Conservation (phyloP, 208 protist species). For the Trypanosoma scelopori region DNA sequence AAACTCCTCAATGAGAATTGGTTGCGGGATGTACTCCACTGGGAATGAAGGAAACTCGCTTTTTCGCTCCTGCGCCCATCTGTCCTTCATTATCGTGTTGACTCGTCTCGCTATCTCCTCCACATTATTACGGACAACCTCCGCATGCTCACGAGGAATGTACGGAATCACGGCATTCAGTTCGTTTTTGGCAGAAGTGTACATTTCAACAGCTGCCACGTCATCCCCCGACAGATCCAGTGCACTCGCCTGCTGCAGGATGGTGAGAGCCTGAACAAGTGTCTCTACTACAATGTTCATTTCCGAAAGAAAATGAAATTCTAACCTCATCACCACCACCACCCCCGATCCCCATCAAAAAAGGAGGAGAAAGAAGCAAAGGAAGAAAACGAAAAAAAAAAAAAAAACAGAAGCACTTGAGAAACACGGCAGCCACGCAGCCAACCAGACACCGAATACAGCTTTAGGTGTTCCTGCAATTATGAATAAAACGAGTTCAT, state of each 20-base stretch:
- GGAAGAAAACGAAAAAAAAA: constrained; percentile 30
- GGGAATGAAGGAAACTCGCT: constrained; percentile 59
- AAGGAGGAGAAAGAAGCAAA: constrained; percentile 11
- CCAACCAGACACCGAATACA: constrained; percentile 9
- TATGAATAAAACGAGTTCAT: constrained; percentile 18
- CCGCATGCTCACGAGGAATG: constrained; percentile 47
- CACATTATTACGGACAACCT: constrained; percentile 50
- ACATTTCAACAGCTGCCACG: constrained; percentile 69
- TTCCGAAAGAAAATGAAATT: neutral
- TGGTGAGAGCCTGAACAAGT: constrained; percentile 61
- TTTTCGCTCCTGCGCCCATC: constrained; percentile 39
- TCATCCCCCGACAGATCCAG: constrained; percentile 56
- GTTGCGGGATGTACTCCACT: constrained; percentile 52
- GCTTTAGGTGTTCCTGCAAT: constrained; percentile 25
- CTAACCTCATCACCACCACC: too few relatives aligned
- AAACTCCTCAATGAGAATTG: constrained; percentile 69
- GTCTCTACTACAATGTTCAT: constrained; percentile 40
- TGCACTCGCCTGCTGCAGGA: constrained; percentile 74
- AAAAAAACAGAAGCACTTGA: constrained; percentile 25
- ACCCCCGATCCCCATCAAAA: neutral
- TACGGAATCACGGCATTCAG: constrained; percentile 50
- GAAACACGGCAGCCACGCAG: constrained; percentile 15
- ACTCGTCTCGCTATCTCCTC: constrained; percentile 63
- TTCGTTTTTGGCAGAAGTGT: constrained; percentile 47
- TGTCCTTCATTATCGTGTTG: constrained; percentile 52